These are phyloP conservation scores for Xylaria sp. DNA, from an alignment of 2,329 filamentous ascomycete species.

Conservation along the genomic window DNA sequence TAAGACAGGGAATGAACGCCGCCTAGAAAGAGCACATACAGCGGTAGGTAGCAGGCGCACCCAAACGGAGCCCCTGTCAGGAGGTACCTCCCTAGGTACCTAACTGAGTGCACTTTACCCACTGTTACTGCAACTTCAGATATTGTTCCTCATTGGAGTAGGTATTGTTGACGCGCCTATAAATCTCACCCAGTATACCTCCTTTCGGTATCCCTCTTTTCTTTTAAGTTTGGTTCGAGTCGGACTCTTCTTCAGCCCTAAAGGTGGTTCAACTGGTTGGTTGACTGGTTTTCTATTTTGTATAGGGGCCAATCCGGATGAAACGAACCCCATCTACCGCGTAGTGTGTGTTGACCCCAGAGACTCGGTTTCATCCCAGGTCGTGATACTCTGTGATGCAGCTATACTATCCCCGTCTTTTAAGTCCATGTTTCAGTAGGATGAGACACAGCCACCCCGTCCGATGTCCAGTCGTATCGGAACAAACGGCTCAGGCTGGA, in stretches of 20 bases:
- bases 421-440: slow-evolving; percentile 30
- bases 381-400: slow-evolving; percentile 4
- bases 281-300: neutral
- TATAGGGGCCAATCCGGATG: slow-evolving; percentile 7
- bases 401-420: slow-evolving; percentile 22
- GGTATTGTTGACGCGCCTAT: neutral
- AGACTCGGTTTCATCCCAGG: slow-evolving; percentile 25
- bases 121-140: no score
- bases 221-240: neutral
- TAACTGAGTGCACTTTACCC: no score
- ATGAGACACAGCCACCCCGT: slow-evolving; percentile 21
- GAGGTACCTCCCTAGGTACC: neutral
- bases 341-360: slow-evolving; percentile 3
- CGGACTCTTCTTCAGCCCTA: neutral
- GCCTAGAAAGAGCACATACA: neutral
- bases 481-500: slow-evolving; percentile 20
- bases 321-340: slow-evolving; percentile 8
- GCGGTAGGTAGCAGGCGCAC: neutral
- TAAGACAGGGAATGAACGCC: neutral
- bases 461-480: slow-evolving; percentile 17
- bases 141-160: no score
- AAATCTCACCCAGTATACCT: neutral
- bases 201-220: neutral
- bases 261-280: neutral
- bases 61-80: slow-evolving; percentile 4